Percentiles rank a stretch among this genome's conserved stretches.
phyloP scores from a whole-genome alignment of 2,329 filamentous ascomycete genomes.

The Trichophyton verrucosum region DNA sequence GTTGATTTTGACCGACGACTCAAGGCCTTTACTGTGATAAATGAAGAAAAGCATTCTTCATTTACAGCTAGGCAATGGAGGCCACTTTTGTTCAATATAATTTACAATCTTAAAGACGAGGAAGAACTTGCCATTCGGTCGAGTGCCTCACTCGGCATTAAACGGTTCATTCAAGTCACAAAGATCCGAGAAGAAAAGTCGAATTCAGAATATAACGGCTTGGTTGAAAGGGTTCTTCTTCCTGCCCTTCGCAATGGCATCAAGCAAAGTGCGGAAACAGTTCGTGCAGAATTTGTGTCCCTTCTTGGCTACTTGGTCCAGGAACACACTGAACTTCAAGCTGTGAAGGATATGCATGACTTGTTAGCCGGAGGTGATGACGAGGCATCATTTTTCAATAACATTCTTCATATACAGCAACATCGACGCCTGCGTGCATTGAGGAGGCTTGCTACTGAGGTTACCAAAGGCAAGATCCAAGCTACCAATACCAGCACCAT shows the following conservation, averaged over 20 bases:
- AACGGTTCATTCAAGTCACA: slow-evolving; percentile 59
- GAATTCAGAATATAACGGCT: slow-evolving; percentile 40
- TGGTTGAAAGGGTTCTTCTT: slow-evolving; percentile 55
- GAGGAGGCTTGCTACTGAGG: slow-evolving; percentile 59
- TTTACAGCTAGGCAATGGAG: slow-evolving; percentile 69
- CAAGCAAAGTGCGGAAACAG: slow-evolving; percentile 66
- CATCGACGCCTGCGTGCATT: slow-evolving; percentile 76
- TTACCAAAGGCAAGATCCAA: slow-evolving; percentile 50
- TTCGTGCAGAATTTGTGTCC: slow-evolving; percentile 68
- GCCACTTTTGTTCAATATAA: slow-evolving; percentile 75
- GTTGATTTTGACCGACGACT: slow-evolving; percentile 78
- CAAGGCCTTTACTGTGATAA: slow-evolving; percentile 61
- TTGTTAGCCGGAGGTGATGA: slow-evolving; percentile 63
- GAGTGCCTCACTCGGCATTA: slow-evolving; percentile 71
- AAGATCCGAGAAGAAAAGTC: slow-evolving; percentile 33
- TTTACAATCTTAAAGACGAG: slow-evolving; percentile 73
- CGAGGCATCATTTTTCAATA: slow-evolving; percentile 79
- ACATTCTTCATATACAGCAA: slow-evolving; percentile 80
- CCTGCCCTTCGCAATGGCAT: slow-evolving; percentile 66
- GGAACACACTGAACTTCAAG: slow-evolving; percentile 54
- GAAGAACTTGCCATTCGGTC: slow-evolving; percentile 78
- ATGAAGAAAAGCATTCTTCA: slow-evolving; percentile 44
- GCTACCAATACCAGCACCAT: slow-evolving; percentile 73
- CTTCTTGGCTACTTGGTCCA: slow-evolving; percentile 69
- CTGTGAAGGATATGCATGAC: slow-evolving; percentile 59